Base-by-base conservation (phyloP, 1,284 basidiomycete species). In the Wolfiporia cocos region DNA sequence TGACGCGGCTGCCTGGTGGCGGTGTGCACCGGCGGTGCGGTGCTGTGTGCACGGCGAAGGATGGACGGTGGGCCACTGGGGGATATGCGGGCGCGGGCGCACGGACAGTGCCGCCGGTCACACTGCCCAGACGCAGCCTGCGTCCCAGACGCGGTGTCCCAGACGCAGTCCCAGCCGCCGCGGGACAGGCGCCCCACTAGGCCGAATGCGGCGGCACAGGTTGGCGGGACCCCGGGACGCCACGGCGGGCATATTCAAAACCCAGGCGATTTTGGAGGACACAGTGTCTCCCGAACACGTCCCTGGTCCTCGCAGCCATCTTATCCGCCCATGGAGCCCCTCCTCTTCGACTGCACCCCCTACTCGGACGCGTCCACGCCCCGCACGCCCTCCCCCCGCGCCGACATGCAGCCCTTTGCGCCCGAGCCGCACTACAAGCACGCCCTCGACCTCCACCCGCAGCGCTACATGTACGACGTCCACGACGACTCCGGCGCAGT, bases 281-380 rank as follows among this genome's bases (percentile, higher is more conserved):
- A 19, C 39, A 43, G 34, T 36, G 24, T 22, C n/a, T 35, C 23
- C 36, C 32, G 39, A 34, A 15, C 34, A 14, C 34, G 33, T 23
- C 23, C 18, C 41, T 34, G 7, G 38, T 24, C 24, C 43, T 21
- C 37, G 23, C 39, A 46, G 19, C 46, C 28, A 32, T 26, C 41
- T 6, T 28, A 41, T 24, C 19, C 40, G 41, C 47, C 51, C 49
- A 83, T 84, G 78, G 79, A 82, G 61, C 58, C 71, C 50, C 65
- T 73, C 52, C 62, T 66, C 46, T 82, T 79, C 62, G 79, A 82
- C 67, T 62, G 68, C 64, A 66, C 74, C 48, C 70, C 77, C 51
- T 78, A 76, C 67, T 74, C 74, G 38, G 74, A 79, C 65, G 70
- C 74, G 38, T 76, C 81, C 46, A 73, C 81, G 2, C 83, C 82